A percentile compares a stretch with the other conserved stretches of the same genome.
phyloP scores from a whole-genome alignment of 1,284 basidiomycete species.

The Omphalotus olearius region DNA sequence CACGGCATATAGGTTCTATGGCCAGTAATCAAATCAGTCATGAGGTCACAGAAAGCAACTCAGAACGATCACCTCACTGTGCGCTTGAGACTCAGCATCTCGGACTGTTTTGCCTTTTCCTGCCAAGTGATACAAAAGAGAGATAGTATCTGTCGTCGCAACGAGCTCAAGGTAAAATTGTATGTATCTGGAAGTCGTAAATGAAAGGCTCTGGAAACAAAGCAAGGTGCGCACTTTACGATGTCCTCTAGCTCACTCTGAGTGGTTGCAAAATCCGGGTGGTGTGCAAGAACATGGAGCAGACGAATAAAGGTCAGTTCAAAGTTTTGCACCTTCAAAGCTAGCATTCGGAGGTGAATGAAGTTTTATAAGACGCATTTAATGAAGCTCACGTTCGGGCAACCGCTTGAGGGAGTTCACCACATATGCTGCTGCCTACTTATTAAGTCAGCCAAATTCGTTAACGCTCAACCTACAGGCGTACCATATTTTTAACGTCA shows the following conservation, averaged over 20 bases:
- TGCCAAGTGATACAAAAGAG: conserved; percentile 81
- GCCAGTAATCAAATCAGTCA: conserved; percentile 3
- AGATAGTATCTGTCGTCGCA: conserved; percentile 73
- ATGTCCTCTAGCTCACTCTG: conserved; percentile 68
- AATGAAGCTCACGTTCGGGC: conserved; percentile 37
- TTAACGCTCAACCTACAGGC: conserved; percentile 29
- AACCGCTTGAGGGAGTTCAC: conserved; percentile 40
- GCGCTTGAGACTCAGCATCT: conserved; percentile 63
- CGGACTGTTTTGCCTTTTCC: conserved; percentile 83
- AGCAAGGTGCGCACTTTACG: conserved; percentile 51
- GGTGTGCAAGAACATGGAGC: conserved; percentile 86
- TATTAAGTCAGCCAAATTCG: not conserved
- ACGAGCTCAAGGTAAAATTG: conserved; percentile 84
- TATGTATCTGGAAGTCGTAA: conserved; percentile 61
- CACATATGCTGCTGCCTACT: conserved; percentile 60
- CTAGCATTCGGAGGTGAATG: conserved; percentile 26
- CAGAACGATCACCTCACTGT: conserved; percentile 56
- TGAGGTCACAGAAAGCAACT: conserved; percentile 1
- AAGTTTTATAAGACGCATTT: not conserved
- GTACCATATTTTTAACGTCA: conserved; percentile 57
- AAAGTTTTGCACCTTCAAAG: conserved; percentile 60
- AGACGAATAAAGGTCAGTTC: conserved; percentile 85
- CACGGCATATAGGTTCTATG: conserved; percentile 83
- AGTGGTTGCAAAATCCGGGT: conserved; percentile 79
- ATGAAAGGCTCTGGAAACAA: not conserved